Evolutionary conservation across 441 rosid genomes (phyloP).

Genomic region (Euphorbia celastroides): DNA sequence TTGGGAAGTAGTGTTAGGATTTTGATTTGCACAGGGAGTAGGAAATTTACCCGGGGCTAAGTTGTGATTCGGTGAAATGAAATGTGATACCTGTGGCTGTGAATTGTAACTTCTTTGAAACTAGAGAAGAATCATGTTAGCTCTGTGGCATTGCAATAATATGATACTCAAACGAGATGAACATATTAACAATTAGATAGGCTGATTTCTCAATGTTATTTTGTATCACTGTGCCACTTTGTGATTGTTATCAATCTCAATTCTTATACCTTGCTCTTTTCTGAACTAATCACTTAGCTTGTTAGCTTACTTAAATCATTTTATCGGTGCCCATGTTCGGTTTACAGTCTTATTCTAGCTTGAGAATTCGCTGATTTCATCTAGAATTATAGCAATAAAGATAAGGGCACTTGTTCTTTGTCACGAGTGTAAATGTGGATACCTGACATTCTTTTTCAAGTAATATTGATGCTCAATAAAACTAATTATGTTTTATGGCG

Average conservation of each 20-base stretch:
- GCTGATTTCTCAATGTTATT: background rate
- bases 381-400: background rate
- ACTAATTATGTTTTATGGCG: background rate
- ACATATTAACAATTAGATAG: background rate
- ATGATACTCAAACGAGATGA: background rate
- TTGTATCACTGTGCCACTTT: background rate
- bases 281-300: background rate
- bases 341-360: background rate
- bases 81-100: background rate
- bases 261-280: background rate
- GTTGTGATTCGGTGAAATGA: background rate
- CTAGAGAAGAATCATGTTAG: background rate
- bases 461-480: background rate
- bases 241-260: background rate
- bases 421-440: no score
- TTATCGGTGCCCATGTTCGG: background rate
- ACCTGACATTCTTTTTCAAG: background rate
- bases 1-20: background rate
- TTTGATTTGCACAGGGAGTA: background rate
- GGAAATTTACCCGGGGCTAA: background rate
- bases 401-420: background rate
- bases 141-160: background rate
- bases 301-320: background rate
- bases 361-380: background rate
- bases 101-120: background rate